Evolutionary conservation across 805 yeast genomes (phyloP), one percentile per base, ranked within the genome.

Genomic region (Candida nemodendra): DNA sequence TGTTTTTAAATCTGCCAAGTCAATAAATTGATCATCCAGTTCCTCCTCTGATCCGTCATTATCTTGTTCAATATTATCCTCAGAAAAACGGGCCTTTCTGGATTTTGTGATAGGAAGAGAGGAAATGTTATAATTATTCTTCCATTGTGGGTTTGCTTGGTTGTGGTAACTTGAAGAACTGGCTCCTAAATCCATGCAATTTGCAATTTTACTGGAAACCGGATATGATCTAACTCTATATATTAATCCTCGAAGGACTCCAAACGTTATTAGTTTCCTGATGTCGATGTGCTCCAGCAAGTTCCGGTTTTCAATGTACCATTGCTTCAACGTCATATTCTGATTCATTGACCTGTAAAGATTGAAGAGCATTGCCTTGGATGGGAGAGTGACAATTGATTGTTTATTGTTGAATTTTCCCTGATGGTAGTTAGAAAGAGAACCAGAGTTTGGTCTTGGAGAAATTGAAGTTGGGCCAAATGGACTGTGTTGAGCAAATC

Each of bases 211-310:
- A 24, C 61, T 66, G 36, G 77, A 59, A 1, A 86, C 64, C 0
- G 98, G 97, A 54, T 78, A 86, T 15, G 89, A 68, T 38, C 84
- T 74, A 1, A 89, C 84, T 35, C 97, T 65, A 56, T 89, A 89
- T 7, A 95, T 82, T 5, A 93, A 53, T 0, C 95, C 88, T 44
- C 88, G 75, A 17, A 87, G 66, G 2, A 87, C 72, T 1, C 99
- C 99, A 68, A 90, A 93, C 14, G 89, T 78, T 15, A 93, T 68
- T 50, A 93, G 86, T 38, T 95, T 66, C 45, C 98, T 71, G 3
- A 93, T 68, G 59, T 93, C 99, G 28, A 95, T 78, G 45, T 79
- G 73, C 18, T 65, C 59, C 13, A 93, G 64, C 3, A 65, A 62
- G 32, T 74, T 73, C 27, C 67, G 68, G 54, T 93, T 81, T 41